These are phyloP conservation scores for Tolypocladium paradoxum DNA, from an alignment of 2,329 filamentous ascomycete species.

Conservation along the genomic window DNA sequence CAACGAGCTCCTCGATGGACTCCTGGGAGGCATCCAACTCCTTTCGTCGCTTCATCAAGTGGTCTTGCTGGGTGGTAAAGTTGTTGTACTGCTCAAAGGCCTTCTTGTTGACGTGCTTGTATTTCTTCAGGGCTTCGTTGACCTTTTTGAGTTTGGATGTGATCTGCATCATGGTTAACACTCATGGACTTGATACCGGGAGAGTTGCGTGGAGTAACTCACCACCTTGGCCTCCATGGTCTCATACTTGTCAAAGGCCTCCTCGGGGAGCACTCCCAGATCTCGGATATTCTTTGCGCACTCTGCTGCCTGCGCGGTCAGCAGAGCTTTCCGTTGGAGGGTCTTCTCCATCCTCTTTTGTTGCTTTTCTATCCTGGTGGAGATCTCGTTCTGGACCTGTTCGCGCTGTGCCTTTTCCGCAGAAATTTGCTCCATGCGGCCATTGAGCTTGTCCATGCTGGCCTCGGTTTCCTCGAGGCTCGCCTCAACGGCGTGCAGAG, in stretches of 20 bases:
- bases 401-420: constrained; percentile 51
- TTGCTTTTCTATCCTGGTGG: constrained; percentile 68
- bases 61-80: constrained; percentile 87
- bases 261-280: constrained; percentile 83
- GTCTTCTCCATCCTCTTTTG: constrained; percentile 89
- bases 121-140: constrained; percentile 89
- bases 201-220: constrained; percentile 18
- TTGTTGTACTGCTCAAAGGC: constrained; percentile 98
- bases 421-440: constrained; percentile 46
- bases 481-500: constrained; percentile 53
- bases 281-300: constrained; percentile 84
- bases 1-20: constrained; percentile 86
- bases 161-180: constrained; percentile 30
- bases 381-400: constrained; percentile 63
- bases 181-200: not conserved
- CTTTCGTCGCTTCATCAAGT: constrained; percentile 69
- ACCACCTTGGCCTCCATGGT: constrained; percentile 70
- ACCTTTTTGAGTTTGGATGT: constrained; percentile 72
- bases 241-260: constrained; percentile 85
- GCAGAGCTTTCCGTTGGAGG: constrained; percentile 73
- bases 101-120: constrained; percentile 98
- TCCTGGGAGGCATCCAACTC: constrained; percentile 79
- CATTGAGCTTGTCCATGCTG: constrained; percentile 46
- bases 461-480: constrained; percentile 66
- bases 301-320: constrained; percentile 67